Evolutionary conservation across 495 filamentous ascomycete genomes (phyloP), one percentile per base, ranked within the genome.

Genomic region (Bryoglossum gracile): DNA sequence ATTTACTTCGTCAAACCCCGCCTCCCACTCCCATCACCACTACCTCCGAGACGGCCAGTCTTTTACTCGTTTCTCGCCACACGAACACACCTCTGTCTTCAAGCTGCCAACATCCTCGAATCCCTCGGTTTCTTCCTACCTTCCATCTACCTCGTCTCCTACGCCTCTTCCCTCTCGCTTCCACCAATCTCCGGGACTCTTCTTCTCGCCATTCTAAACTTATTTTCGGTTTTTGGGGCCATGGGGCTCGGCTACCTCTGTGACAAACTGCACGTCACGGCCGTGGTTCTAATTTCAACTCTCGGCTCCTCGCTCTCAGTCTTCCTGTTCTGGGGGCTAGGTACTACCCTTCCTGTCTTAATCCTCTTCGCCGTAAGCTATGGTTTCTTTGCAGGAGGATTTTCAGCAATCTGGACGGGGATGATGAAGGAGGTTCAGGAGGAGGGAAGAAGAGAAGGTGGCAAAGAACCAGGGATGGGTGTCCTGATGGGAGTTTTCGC

Each of bases 311-410:
- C 78, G 0, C 3, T 49, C 13, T 73, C 80, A 0, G 75, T 83
- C 0, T 75, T 88, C 40, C 53, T 87, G 5, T 66, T 86, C 33
- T 89, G 85, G 85, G 84, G 83, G 0, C 56, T 87, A 21, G 64
- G 77, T 0, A 62, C 62, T 0, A 71, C 67, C 0, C 53, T 84
- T 25, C 65, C 74, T 0, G 64, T 80, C 28, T 68, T 89, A 8
- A 75, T 76, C 34, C 32, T 81, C 30, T 89, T 88, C 54, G 77
- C 75, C 13, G 51, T 87, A 6, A 61, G 75, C 1, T 87, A 84
- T 60, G 85, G 85, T 3, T 68, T 86, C 44, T 86, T 83, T 53
- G 81, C 80, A 0, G 81, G 83, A 30, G 76, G 78, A 0, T 82
- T 76, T 48, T 76, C 73, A 2, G 68, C 68, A 0, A 78, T 75